A percentile compares a stretch with the other conserved stretches of the same genome.
Conservation (phyloP, 768 basidiomycete genomes). For the Termitomyces sp. region DNA sequence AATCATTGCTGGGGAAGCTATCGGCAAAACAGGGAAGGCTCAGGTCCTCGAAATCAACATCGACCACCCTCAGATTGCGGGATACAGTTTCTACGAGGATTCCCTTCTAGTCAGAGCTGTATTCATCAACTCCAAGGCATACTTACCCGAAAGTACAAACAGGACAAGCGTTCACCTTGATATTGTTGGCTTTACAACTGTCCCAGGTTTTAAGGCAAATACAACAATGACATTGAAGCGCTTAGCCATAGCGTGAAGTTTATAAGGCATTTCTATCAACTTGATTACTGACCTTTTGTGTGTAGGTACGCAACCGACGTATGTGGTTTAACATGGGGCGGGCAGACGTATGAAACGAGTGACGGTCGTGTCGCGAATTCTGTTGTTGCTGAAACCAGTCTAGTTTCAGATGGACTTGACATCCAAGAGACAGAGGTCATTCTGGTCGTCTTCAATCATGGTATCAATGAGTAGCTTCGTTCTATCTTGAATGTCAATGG, state of each 20-base stretch:
- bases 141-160: conserved; percentile 25
- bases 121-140: conserved; percentile 57
- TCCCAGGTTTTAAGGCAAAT: conserved; percentile 12
- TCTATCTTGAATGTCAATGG: too few species aligned
- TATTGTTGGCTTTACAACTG: conserved; percentile 29
- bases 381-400: conserved; percentile 20
- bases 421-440: conserved; percentile 44
- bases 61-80: conserved; percentile 41
- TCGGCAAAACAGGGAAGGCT: conserved; percentile 38
- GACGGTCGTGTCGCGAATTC: conserved; percentile 35
- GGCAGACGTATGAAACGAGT: conserved; percentile 50
- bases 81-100: conserved; percentile 57
- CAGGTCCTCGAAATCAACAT: conserved; percentile 43
- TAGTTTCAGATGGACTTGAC: conserved; percentile 32
- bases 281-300: neutral
- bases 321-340: conserved; percentile 50
- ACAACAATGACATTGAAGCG: conserved; percentile 38
- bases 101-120: conserved; percentile 38
- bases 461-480: neutral
- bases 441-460: conserved; percentile 27
- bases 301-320: conserved; percentile 43
- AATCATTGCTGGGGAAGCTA: conserved; percentile 52
- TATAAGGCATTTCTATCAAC: neutral
- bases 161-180: conserved; percentile 38
- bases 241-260: conserved; percentile 37